Evolutionary conservation across 345 rosid genomes (phyloP).

Genomic region (Raphanus sativus): DNA sequence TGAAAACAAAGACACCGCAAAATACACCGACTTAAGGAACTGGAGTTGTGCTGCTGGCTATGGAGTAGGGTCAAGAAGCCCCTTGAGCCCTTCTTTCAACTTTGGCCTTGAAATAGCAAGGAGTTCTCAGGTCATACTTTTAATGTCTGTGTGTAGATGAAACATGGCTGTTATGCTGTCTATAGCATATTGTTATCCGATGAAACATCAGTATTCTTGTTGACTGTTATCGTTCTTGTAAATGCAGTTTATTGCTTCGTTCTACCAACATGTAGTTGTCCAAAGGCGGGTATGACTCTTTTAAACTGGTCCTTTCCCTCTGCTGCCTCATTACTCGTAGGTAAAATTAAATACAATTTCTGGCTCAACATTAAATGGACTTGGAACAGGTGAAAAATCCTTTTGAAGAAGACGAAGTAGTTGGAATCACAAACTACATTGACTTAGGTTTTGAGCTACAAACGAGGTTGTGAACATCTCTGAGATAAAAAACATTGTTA

Average conservation of each 20-base stretch:
- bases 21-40: conserved; percentile 58
- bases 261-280: conserved; percentile 87
- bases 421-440: conserved; percentile 92
- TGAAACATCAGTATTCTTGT: not conserved
- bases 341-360: not conserved
- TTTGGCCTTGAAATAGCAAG: conserved; percentile 78
- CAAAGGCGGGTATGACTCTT: conserved; percentile 74
- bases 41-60: conserved; percentile 93
- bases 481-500: not conserved
- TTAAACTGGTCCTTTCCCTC: conserved; percentile 4
- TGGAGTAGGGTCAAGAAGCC: conserved; percentile 81
- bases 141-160: not conserved
- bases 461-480: conserved; percentile 56
- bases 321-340: not conserved
- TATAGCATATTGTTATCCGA: not conserved
- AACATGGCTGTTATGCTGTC: not conserved
- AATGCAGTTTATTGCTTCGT: conserved; percentile 84
- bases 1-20: conserved; percentile 51
- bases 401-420: conserved; percentile 66
- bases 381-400: conserved; percentile 82
- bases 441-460: conserved; percentile 89
- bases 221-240: conserved; percentile 26
- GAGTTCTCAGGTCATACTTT: conserved; percentile 65
- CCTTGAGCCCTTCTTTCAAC: conserved; percentile 84
- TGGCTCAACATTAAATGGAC: not conserved